phyloP scores from a whole-genome alignment of 495 filamentous ascomycete genomes.

The Schizothecium vesticola region DNA sequence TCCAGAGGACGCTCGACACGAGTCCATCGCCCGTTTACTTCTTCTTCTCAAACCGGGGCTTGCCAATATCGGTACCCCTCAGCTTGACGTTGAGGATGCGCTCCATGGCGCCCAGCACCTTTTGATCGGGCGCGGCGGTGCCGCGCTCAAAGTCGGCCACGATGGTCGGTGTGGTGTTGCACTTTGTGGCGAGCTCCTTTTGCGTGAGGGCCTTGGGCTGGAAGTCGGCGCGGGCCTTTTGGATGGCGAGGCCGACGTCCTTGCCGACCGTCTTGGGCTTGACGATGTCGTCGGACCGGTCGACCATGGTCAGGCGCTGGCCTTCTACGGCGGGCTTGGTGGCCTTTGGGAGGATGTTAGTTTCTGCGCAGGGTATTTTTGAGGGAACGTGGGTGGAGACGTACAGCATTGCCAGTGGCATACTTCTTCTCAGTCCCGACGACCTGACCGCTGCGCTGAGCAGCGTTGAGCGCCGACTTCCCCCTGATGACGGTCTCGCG shows the following conservation, averaged over 20 bases:
- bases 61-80: slow-evolving; percentile 69
- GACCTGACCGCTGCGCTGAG: slow-evolving; percentile 69
- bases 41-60: slow-evolving; percentile 67
- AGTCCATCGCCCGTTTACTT: slow-evolving; percentile 18
- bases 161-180: slow-evolving; percentile 75
- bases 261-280: slow-evolving; percentile 86
- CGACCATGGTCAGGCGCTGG: slow-evolving; percentile 95
- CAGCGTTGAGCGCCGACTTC: slow-evolving; percentile 83
- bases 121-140: slow-evolving; percentile 75
- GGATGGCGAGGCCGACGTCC: slow-evolving; percentile 77
- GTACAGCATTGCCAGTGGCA: slow-evolving; percentile 66
- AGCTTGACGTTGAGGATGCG: slow-evolving; percentile 80
- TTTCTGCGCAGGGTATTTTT: neutral
- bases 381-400: slow-evolving; percentile 30
- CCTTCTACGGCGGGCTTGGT: slow-evolving; percentile 66
- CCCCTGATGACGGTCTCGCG: slow-evolving; percentile 87
- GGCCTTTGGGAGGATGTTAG: slow-evolving; percentile 36
- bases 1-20: neutral
- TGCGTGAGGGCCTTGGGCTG: slow-evolving; percentile 84
- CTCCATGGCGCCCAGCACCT: slow-evolving; percentile 76
- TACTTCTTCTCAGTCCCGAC: slow-evolving; percentile 93
- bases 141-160: slow-evolving; percentile 85
- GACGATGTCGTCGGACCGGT: slow-evolving; percentile 95
- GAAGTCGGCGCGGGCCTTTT: slow-evolving; percentile 60
- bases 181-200: slow-evolving; percentile 91